Evolutionary conservation across 768 basidiomycete species (phyloP).

Genomic region (Termitomyces sp.): DNA sequence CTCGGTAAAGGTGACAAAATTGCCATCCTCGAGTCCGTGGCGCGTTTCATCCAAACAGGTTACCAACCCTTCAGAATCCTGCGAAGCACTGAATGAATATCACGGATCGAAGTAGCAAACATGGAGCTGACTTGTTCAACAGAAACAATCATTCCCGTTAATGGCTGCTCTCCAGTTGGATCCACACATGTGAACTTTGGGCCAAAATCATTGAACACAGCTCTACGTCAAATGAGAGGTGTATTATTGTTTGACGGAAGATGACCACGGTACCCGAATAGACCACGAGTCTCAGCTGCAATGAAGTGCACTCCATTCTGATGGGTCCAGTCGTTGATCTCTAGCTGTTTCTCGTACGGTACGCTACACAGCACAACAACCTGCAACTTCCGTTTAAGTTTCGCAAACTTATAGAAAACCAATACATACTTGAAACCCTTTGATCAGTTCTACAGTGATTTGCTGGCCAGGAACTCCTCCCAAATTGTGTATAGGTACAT

Average conservation of each 20-base stretch:
- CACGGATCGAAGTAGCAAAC: not conserved
- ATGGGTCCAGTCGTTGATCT: slow-evolving; percentile 96
- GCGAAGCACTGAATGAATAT: not conserved
- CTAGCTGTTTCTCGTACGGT: slow-evolving; percentile 75
- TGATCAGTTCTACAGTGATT: slow-evolving; percentile 74
- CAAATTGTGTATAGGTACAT: slow-evolving; percentile 90
- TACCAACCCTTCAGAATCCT: slow-evolving; percentile 89
- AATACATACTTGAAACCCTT: slow-evolving; percentile 76
- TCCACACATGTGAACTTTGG: slow-evolving; percentile 93
- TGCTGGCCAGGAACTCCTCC: slow-evolving; percentile 71
- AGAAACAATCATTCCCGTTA: slow-evolving; percentile 93
- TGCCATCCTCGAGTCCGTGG: slow-evolving; percentile 97
- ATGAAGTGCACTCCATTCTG: slow-evolving; percentile 87
- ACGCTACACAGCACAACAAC: slow-evolving; percentile 86
- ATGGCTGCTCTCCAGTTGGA: slow-evolving; percentile 93
- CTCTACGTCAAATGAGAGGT: slow-evolving; percentile 36
- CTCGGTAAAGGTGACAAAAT: slow-evolving; percentile 95
- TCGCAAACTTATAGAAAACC: not conserved
- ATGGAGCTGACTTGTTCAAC: slow-evolving; percentile 66
- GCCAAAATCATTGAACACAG: slow-evolving; percentile 96
- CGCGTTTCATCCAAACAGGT: slow-evolving; percentile 96
- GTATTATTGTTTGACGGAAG: not conserved
- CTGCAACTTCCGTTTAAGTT: slow-evolving; percentile 30
- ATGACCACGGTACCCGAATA: slow-evolving; percentile 71
- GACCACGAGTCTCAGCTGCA: slow-evolving; percentile 83